These are phyloP conservation scores for Alternaria solani DNA, from an alignment of 2,329 filamentous ascomycete species.

Conservation along the genomic window DNA sequence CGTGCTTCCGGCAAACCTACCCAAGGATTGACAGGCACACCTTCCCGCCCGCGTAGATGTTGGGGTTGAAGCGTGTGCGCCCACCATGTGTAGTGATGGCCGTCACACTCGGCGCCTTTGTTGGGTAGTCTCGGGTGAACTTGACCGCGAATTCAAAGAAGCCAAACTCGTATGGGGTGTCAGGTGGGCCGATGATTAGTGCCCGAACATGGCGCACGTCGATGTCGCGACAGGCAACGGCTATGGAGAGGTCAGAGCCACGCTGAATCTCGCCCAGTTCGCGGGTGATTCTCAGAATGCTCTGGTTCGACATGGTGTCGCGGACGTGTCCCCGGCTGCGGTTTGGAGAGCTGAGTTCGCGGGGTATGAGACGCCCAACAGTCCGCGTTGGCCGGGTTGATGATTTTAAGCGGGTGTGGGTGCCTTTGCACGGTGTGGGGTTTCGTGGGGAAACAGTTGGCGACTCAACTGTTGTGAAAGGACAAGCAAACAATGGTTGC, in stretches of 20 bases:
- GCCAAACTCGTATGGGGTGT: constrained; percentile 95
- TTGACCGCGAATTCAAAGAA: constrained; percentile 92
- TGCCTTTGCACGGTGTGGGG: neutral
- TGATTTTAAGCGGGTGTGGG: neutral
- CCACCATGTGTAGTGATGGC: constrained; percentile 89
- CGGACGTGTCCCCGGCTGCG: constrained; percentile 3
- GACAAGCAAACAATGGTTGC: constrained; percentile 11
- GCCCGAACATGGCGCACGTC: constrained; percentile 90
- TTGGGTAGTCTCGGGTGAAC: constrained; percentile 86
- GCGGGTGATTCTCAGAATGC: constrained; percentile 86
- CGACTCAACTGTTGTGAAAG: constrained; percentile 1
- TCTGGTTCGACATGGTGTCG: constrained; percentile 76
- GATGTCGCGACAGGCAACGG: constrained; percentile 84
- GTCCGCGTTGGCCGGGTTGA: constrained; percentile 1
- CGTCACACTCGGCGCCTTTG: constrained; percentile 66
- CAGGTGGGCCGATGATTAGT: constrained; percentile 89
- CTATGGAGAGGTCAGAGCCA: constrained; percentile 83
- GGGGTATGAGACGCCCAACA: neutral
- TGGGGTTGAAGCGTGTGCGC: constrained; percentile 90
- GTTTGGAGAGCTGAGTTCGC: constrained; percentile 2
- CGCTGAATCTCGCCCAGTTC: constrained; percentile 88
- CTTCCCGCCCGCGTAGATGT: constrained; percentile 90
- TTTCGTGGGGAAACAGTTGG: neutral
- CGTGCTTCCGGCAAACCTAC: constrained; percentile 57
- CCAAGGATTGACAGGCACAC: constrained; percentile 94